Percentiles rank a stretch among this genome's conserved stretches.
These are phyloP conservation scores for Paramecium primaurelia DNA, from an alignment of 73 alveolate genomes.

Conservation along the genomic window DNA sequence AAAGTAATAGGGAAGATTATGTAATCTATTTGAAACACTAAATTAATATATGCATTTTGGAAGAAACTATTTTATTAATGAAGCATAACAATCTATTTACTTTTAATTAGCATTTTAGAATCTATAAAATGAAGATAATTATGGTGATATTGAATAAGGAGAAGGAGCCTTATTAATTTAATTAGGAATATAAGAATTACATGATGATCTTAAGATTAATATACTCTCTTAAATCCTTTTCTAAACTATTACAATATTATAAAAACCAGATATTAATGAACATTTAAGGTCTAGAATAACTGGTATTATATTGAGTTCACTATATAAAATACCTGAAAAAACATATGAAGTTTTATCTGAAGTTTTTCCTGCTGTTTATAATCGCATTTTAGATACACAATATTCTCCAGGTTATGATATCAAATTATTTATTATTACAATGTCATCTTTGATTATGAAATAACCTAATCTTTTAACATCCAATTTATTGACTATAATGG, in stretches of 20 bases:
- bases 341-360: neutral
- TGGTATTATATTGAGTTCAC: conserved; percentile 16
- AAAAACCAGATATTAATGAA: neutral
- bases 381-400: neutral
- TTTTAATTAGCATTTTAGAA: neutral
- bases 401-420: conserved; percentile 24
- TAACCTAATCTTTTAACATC: neutral
- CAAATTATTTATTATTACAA: neutral
- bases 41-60: conserved; percentile 13
- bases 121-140: neutral
- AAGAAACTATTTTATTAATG: neutral
- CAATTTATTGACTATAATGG: neutral
- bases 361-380: neutral
- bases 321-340: neutral
- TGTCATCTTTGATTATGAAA: neutral
- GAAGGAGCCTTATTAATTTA: conserved; percentile 19
- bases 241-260: neutral
- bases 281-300: neutral
- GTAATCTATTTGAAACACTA: neutral
- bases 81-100: neutral
- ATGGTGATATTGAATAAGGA: neutral
- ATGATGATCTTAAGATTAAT: neutral
- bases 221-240: neutral
- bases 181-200: neutral
- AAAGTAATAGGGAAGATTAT: neutral